Percentiles rank a stretch among this genome's conserved stretches.
These are phyloP conservation scores for Selaginella moellendorffii DNA, from an alignment of 75 land plant genomes.

Conservation along the genomic window DNA sequence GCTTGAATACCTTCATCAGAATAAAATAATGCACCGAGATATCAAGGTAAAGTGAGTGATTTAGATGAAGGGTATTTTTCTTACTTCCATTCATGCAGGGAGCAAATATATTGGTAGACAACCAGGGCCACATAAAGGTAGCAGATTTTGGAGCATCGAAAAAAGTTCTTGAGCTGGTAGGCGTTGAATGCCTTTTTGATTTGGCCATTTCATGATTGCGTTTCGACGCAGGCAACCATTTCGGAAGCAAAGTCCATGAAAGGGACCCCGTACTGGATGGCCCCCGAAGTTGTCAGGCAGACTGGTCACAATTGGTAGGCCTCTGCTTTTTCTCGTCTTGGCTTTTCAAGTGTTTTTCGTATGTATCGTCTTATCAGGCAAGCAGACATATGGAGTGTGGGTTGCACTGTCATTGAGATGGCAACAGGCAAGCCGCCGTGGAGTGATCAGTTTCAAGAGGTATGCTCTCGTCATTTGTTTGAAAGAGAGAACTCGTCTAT, in stretches of 20 bases:
- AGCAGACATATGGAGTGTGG: conserved; percentile 99
- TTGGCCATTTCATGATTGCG: background rate
- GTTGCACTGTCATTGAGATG: conserved; percentile 97
- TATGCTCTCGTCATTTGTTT: background rate
- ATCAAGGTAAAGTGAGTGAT: conserved; percentile 44
- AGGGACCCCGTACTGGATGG: conserved; percentile 99
- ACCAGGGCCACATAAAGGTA: conserved; percentile 89
- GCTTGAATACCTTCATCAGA: conserved; percentile 76
- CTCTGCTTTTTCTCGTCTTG: too few species aligned
- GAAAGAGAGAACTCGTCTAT: background rate
- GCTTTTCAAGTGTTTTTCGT: too few species aligned
- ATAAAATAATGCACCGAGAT: conserved; percentile 94
- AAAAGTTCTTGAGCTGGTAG: conserved; percentile 86
- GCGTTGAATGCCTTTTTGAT: background rate
- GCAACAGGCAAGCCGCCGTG: conserved; percentile 99
- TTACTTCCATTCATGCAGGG: conserved; percentile 36
- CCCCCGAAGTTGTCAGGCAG: conserved; percentile 90
- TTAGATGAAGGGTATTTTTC: background rate
- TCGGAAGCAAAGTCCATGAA: conserved; percentile 98
- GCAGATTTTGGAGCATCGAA: conserved; percentile 99
- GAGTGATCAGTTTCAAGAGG: conserved; percentile 97
- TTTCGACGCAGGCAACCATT: conserved; percentile 50
- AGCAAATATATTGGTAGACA: conserved; percentile 95
- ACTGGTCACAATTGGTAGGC: conserved; percentile 87
- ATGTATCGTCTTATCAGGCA: conserved; percentile 31